Base-by-base conservation (phyloP, 805 yeast species). In the Starmerella etchellsii region DNA sequence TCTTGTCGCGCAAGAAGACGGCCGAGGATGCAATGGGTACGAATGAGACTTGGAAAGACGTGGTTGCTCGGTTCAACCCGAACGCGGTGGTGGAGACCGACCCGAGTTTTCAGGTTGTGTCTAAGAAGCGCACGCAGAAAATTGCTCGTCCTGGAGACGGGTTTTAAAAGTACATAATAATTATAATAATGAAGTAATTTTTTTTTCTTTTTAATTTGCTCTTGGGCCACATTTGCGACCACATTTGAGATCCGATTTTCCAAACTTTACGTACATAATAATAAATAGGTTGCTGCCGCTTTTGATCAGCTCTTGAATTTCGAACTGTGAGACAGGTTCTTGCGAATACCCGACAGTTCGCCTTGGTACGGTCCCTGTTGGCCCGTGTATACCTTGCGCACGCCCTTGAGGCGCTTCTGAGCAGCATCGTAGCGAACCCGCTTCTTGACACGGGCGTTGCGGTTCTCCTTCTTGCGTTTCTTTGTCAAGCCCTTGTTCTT, bases 371-470 rank as follows among this genome's bases (percentile, higher is more conserved):
- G 78, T 49, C 84, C 81, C 47, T 73, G 67, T 38, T 74, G 82
- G 16, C 68, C 67, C 52, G 78, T 71, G 68, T 79, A 85, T n/a
- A 85, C 95, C 40, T 82, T 83, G 61, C 95, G 79, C 49, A 82
- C 80, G 40, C 94, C 81, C 57, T 78, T 77, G 62, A 91, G 78
- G 62, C 84, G 84, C 83, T 84, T 88, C 67, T 84, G 77, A 23
- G 98, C 98, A 60, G 74, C 71, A 49, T 84, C 97, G 67, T 81
- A 91, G 74, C 83, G 83, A 76, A 78, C 82, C 71, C 98, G 81
- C 93, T 88, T 91, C 72, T 91, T 91, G 55, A 91, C 97, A 66
- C 98, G 79, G 32, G 97, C 74, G 61, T 91, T 91, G 64, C 96
- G 75, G 68, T 81, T 76, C 50, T 83, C 95, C 71, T 91, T 91